A percentile compares a stretch with the other conserved stretches of the same genome.
Conservation (phyloP, 495 filamentous ascomycete species). For the Neurospora sp. region DNA sequence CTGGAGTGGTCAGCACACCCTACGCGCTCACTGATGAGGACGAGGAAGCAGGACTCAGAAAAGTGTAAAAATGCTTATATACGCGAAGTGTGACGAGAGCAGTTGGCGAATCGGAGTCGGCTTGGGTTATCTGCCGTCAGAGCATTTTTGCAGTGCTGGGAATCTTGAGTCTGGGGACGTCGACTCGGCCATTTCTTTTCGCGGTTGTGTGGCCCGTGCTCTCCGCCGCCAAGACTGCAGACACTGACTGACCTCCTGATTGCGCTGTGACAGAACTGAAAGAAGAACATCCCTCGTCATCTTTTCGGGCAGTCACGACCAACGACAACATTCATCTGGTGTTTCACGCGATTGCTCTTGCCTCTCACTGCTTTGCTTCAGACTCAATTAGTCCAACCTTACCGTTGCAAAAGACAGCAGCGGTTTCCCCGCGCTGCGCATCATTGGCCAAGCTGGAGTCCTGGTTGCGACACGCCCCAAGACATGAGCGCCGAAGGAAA, state of each 20-base stretch:
- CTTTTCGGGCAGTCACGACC: background rate
- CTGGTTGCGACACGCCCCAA: background rate
- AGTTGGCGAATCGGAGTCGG: no score
- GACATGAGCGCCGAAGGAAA: background rate
- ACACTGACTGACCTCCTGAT: background rate
- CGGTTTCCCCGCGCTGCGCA: background rate
- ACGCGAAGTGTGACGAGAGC: no score
- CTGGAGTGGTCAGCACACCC: background rate
- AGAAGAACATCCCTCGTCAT: background rate
- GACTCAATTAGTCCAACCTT: background rate
- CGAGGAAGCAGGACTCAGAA: background rate
- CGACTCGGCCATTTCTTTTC: background rate
- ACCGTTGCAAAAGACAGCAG: background rate
- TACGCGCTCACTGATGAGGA: background rate
- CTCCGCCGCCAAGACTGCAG: background rate
- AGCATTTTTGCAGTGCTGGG: background rate
- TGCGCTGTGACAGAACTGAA: background rate
- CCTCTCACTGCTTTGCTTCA: background rate
- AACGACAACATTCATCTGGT: background rate
- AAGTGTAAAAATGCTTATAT: background rate
- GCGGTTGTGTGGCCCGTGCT: background rate
- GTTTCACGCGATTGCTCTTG: background rate
- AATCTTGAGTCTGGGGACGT: background rate
- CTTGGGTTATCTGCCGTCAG: background rate
- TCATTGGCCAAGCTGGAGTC: slow-evolving; percentile 1